Conservation (phyloP, 495 filamentous ascomycete species). For the Penicillium desertorum region DNA sequence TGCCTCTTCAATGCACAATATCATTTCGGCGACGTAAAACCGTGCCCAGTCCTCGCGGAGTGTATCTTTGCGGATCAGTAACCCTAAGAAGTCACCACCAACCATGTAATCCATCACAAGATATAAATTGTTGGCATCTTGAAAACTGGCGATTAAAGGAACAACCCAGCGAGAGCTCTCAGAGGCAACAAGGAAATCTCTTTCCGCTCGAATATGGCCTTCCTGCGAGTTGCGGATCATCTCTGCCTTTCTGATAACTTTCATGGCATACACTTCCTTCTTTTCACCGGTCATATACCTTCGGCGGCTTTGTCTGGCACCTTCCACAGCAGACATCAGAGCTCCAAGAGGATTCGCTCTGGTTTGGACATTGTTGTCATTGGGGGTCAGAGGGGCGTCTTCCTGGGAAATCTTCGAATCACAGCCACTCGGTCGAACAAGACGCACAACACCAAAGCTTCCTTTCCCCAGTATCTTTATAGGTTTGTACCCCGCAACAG, state of each 20-base stretch:
- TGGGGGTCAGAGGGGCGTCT: conserved; percentile 2
- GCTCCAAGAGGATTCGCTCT: conserved; percentile 9
- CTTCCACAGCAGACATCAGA: conserved; percentile 33
- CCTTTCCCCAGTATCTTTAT: conserved; percentile 90
- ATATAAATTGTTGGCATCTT: conserved; percentile 80
- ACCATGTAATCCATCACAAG: conserved; percentile 98
- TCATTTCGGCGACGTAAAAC: conserved; percentile 94
- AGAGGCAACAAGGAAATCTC: conserved; percentile 85
- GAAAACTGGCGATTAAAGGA: conserved; percentile 82
- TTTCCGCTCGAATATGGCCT: conserved; percentile 85
- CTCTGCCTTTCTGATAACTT: conserved; percentile 87
- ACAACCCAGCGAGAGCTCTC: conserved; percentile 85
- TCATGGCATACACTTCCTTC: conserved; percentile 85
- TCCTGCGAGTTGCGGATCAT: conserved; percentile 91
- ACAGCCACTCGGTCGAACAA: conserved; percentile 65
- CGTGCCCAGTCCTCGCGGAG: conserved; percentile 73
- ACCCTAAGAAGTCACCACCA: conserved; percentile 86
- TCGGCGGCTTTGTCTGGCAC: conserved; percentile 25
- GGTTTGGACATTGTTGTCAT: not conserved
- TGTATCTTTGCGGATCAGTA: conserved; percentile 78
- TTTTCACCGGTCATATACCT: conserved; percentile 34
- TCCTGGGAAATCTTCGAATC: conserved; percentile 1
- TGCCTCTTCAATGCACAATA: conserved; percentile 88
- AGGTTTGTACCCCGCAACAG: conserved; percentile 68
- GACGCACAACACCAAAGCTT: conserved; percentile 86